These are phyloP conservation scores for Chondrus crispus DNA, from an alignment of 23 red algal species.

Conservation along the genomic window DNA sequence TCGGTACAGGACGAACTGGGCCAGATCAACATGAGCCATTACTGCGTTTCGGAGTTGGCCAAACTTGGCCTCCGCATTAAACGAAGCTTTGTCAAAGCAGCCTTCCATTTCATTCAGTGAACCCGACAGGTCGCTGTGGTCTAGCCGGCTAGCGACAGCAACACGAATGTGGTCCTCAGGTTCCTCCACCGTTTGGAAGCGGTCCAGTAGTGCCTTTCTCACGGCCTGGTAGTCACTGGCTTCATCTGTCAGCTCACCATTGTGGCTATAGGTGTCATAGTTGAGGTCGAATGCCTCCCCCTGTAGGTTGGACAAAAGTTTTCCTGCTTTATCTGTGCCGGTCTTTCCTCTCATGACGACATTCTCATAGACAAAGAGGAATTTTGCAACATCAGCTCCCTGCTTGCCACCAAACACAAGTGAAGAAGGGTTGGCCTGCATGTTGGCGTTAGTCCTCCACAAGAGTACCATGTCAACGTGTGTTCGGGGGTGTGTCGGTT, in stretches of 20 bases:
- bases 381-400: neutral
- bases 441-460: neutral
- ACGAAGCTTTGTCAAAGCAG: neutral
- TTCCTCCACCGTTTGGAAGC: neutral
- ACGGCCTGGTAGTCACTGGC: neutral
- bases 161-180: neutral
- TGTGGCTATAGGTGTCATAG: neutral
- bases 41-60: neutral
- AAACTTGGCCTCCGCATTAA: neutral
- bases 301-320: neutral
- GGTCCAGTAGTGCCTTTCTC: neutral
- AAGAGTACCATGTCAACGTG: constrained; percentile 12
- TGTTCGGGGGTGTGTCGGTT: too few species aligned
- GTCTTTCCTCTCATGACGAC: neutral
- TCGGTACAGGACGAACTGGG: neutral
- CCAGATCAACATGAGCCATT: neutral
- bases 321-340: neutral
- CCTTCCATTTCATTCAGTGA: neutral
- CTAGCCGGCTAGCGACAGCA: neutral
- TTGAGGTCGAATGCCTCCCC: neutral
- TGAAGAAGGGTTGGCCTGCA: neutral
- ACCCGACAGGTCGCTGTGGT: neutral
- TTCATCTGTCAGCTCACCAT: neutral
- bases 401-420: neutral
- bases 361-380: neutral